Conservation (phyloP, 257 asterid species). For the Nicotiana otophora region DNA sequence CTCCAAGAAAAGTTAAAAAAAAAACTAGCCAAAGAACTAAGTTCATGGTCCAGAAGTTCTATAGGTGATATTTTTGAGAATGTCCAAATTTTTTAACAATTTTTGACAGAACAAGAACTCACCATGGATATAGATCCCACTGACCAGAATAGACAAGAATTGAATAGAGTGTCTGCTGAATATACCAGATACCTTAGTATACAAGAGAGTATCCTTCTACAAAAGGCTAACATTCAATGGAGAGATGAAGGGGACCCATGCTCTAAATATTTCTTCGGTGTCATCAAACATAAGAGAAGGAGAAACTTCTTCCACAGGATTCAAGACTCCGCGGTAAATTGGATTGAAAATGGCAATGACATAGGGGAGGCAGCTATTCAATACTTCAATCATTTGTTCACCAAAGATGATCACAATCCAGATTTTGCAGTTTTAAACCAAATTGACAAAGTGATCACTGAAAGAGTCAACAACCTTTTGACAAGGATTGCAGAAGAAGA, state of each 20-base stretch:
- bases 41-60: not conserved
- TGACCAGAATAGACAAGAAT: not conserved
- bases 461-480: not conserved
- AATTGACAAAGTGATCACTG: not conserved
- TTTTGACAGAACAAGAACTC: not conserved
- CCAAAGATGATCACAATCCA: not conserved
- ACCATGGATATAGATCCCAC: not conserved
- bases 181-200: not conserved
- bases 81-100: not conserved
- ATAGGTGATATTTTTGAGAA: not conserved
- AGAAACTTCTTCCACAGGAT: not conserved
- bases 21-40: not conserved
- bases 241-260: not conserved
- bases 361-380: not conserved
- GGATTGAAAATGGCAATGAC: not conserved
- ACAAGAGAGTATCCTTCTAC: not conserved
- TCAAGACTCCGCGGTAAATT: not conserved
- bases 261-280: not conserved
- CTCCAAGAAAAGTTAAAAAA: not conserved
- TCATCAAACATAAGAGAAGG: not conserved
- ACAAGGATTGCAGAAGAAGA: not conserved
- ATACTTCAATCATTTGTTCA: not conserved
- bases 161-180: no score
- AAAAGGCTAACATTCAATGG: not conserved
- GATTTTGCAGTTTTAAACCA: not conserved